Evolutionary conservation across 1,284 basidiomycete species (phyloP), one percentile per base, ranked within the genome.

Genomic region (Microbotryum silenes-acaulis): DNA sequence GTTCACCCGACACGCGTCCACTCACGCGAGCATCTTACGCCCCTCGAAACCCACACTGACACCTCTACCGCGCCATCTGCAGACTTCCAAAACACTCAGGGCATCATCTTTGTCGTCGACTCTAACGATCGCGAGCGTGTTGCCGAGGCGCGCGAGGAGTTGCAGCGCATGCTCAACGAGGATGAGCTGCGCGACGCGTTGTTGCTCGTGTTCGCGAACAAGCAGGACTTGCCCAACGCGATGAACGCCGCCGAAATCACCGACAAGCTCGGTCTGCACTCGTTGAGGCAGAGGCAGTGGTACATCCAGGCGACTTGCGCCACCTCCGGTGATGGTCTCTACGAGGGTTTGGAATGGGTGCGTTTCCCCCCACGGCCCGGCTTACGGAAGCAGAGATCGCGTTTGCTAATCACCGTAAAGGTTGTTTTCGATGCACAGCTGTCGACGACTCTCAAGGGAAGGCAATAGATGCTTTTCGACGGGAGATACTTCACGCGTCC

Each of bases 1-100:
- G 9, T 9, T 31, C 9, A 21, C n/a, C n/a, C 44, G 31, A 50
- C 14, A 58, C 37, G 31, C 25, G 21, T 54, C 29, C 14, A 50
- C 51, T 48, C 37, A 33, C 46, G 33, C 31, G 42, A 33, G 45
- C 18, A 21, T 25, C 47, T 6, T 31, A 2, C 16, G 53, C 51
- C 46, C 12, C 25, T 14, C 48, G 20, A 5, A 18, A 4, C 51
- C 12, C 1, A 45, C 25, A 4, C 23, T 21, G 6, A 18, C 31
- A 31, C 48, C 37, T 23, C 48, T 23, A 27, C 14, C 27, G 7
- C 23, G 7, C 25, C 44, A 16, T n/a, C 12, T 12, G 25, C 71
- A 96, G 94, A 99, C 82, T 99, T 97, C 91, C 96, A 98, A 81
- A 98, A 98, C 83, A 99, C 96, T 54, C 96, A 99, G 81, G 96